phyloP scores from a whole-genome alignment of 2,329 filamentous ascomycete genomes.

The Exophiala viscosa region DNA sequence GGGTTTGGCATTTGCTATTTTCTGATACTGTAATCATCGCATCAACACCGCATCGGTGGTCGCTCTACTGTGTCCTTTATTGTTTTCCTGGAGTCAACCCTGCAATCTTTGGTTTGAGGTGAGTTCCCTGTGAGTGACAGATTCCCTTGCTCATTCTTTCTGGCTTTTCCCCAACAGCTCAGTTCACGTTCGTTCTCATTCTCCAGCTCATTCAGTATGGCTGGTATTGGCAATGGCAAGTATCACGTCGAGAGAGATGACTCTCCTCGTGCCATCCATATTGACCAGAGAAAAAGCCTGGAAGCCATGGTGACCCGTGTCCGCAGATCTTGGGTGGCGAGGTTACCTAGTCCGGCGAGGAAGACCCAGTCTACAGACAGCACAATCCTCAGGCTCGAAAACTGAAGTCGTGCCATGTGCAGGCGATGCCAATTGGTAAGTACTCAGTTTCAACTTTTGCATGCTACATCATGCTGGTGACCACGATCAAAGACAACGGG shows the following conservation, averaged over 20 bases:
- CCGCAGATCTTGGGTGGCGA: slow-evolving; percentile 15
- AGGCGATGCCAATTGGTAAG: slow-evolving; percentile 31
- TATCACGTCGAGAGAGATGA: neutral
- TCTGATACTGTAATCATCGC: neutral
- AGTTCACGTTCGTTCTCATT: too few relatives aligned
- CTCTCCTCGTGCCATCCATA: neutral
- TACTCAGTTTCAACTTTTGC: neutral
- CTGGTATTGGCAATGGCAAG: too few relatives aligned
- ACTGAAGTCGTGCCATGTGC: slow-evolving; percentile 28
- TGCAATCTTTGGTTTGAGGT: too few relatives aligned
- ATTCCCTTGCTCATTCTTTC: too few relatives aligned
- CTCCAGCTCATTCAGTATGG: too few relatives aligned
- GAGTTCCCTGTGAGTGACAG: too few relatives aligned
- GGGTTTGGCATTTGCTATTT: neutral
- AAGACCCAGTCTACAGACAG: slow-evolving; percentile 17
- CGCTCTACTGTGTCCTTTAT: too few relatives aligned
- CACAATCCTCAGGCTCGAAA: slow-evolving; percentile 23
- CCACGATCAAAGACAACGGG: neutral
- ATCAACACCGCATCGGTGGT: too few relatives aligned
- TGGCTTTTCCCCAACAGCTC: too few relatives aligned
- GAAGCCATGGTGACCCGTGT: slow-evolving; percentile 8
- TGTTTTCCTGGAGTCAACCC: too few relatives aligned
- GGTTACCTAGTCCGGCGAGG: slow-evolving; percentile 19
- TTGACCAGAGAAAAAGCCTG: slow-evolving; percentile 11
- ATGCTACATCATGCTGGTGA: neutral